A percentile compares a stretch with the other conserved stretches of the same genome.
Conservation (phyloP, 2,329 filamentous ascomycete species). For the Hortaea sp. region DNA sequence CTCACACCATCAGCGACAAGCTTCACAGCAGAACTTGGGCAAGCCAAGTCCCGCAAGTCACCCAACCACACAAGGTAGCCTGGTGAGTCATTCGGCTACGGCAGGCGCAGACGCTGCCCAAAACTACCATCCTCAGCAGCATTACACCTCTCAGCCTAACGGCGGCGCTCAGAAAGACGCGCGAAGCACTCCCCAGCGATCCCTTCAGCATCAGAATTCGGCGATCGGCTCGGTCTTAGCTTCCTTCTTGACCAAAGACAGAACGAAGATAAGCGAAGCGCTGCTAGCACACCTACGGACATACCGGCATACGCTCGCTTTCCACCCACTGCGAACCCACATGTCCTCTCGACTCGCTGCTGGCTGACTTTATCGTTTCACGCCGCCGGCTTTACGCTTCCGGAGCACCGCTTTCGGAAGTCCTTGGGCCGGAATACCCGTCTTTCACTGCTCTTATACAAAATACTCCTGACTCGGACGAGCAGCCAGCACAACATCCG, state of each 20-base stretch:
- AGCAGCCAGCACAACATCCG: constrained; percentile 48
- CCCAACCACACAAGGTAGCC: constrained; percentile 1
- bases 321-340: constrained; percentile 54
- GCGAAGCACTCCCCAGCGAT: too few species aligned
- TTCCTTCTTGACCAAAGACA: too few species aligned
- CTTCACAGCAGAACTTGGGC: too few species aligned
- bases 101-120: neutral
- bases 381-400: constrained; percentile 56
- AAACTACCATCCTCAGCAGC: constrained; percentile 4
- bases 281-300: too few species aligned
- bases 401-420: constrained; percentile 52
- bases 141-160: too few species aligned
- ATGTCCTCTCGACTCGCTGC: constrained; percentile 67
- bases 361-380: constrained; percentile 68
- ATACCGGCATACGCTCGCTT: too few species aligned
- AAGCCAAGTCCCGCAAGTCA: too few species aligned
- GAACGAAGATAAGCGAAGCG: too few species aligned
- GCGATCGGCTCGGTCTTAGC: too few species aligned
- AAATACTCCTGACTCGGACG: constrained; percentile 49
- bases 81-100: neutral
- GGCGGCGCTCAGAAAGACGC: too few species aligned
- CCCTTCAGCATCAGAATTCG: too few species aligned
- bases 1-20: too few species aligned
- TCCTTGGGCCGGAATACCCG: constrained; percentile 69
- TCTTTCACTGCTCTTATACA: constrained; percentile 63